Evolutionary conservation across 2,329 filamentous ascomycete genomes (phyloP), one percentile per base, ranked within the genome.

Genomic region (Samsoniella hepiali): DNA sequence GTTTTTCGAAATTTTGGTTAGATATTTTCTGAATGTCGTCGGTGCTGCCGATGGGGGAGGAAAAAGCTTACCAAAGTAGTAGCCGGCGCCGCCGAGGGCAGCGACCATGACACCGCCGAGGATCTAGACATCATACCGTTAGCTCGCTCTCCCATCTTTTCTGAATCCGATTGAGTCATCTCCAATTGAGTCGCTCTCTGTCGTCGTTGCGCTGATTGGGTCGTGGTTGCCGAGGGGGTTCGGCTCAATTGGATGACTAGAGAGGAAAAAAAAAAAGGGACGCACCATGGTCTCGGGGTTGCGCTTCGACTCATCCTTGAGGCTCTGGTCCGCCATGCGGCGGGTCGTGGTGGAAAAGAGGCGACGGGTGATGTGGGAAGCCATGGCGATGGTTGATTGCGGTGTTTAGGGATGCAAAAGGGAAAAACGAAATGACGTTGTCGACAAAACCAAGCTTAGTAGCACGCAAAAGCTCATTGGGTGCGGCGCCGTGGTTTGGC

Each of bases 61-160:
- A 58, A 34, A 34, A 58, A 44, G 58, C 75, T 75, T 84, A 91
- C 90, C 90, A 72, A 95, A 91, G 81, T 93, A 92, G 87, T 88
- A 96, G 76, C 94, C 94, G 69, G 91, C 94, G 72, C 95, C 88
- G 73, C 88, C 88, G 74, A 97, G 90, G 72, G 91, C 90, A 76
- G 89, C 88, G 72, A 90, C 88, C 92, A 98, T 97, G 77, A 98
- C 88, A 74, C 87, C 91, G 68, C 93, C 86, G 69, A 99, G 90
- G 74, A 98, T 88, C 95, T 98, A 72, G 67, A 69, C 51, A 58
- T 54, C 51, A 62, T 51, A 62, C 62, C 29, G 53, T 64, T 27
- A 62, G 29, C 44, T 10, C 27, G 9, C 9, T 13, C 9, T 22
- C 22, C 22, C 9, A 44, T 44, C 13, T 22, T 29, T 22, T 0